phyloP scores from a whole-genome alignment of 202 grass and related monocot genomes.

The Brachypodium distachyon region DNA sequence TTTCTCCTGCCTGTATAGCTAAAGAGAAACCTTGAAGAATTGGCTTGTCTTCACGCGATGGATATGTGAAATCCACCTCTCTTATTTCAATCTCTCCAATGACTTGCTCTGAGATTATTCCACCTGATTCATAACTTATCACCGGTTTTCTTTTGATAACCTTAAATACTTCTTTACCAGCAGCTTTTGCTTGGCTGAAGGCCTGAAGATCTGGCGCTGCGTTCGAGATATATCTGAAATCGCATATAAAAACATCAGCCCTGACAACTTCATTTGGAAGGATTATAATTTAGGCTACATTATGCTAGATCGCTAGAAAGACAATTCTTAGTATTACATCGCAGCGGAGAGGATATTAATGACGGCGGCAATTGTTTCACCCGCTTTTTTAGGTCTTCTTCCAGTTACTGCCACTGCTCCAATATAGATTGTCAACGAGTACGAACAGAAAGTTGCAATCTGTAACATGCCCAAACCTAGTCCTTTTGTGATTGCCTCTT shows the following conservation, averaged over 20 bases:
- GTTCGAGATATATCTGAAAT: constrained; percentile 52
- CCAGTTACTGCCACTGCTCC: constrained; percentile 39
- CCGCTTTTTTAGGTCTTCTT: constrained; percentile 26
- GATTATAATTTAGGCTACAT: not conserved
- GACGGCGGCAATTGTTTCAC: constrained; percentile 46
- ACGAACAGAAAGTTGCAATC: constrained; percentile 53
- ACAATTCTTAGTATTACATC: constrained; percentile 38
- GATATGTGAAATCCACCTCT: constrained; percentile 48
- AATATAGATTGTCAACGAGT: constrained; percentile 46
- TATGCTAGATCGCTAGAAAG: not conserved
- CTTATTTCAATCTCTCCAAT: constrained; percentile 37
- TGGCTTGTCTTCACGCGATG: constrained; percentile 37
- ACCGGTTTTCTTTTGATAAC: constrained; percentile 44
- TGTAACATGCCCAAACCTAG: constrained; percentile 56
- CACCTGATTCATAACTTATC: constrained; percentile 35
- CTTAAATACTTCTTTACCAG: constrained; percentile 49
- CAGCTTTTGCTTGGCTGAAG: constrained; percentile 56
- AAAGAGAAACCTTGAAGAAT: constrained; percentile 51
- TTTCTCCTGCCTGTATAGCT: constrained; percentile 34
- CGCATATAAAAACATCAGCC: not conserved
- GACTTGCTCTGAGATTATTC: constrained; percentile 25
- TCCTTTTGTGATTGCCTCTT: constrained; percentile 44
- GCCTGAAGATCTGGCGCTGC: constrained; percentile 60
- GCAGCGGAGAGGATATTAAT: constrained; percentile 62
- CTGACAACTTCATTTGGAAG: not conserved